Evolutionary conservation across 805 yeast species (phyloP).

Genomic region (Candida insectalens): DNA sequence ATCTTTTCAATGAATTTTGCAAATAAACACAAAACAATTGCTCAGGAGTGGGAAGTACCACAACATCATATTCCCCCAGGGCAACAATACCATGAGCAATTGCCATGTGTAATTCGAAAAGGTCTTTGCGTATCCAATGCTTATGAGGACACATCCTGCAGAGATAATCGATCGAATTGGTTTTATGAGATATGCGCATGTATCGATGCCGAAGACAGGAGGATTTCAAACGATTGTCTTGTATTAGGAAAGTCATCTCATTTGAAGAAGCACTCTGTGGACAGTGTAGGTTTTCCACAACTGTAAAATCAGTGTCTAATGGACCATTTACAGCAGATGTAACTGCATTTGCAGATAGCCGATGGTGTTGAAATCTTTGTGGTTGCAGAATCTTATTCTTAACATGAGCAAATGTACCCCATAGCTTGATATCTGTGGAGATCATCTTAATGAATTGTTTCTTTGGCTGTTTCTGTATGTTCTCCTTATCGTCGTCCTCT

Average conservation of each 20-base stretch:
- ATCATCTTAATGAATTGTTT: not conserved
- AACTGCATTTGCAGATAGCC: slow-evolving; percentile 2
- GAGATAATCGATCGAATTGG: slow-evolving; percentile 3
- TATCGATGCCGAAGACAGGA: slow-evolving; percentile 9
- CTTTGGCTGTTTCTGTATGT: not conserved
- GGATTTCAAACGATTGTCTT: slow-evolving; percentile 2
- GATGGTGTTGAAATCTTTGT: slow-evolving; percentile 12
- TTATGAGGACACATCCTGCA: slow-evolving; percentile 16
- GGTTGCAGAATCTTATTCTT: slow-evolving; percentile 7
- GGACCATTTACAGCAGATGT: too few relatives aligned
- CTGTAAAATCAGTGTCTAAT: not conserved
- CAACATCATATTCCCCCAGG: slow-evolving; percentile 2
- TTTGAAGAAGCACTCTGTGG: slow-evolving; percentile 11
- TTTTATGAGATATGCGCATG: slow-evolving; percentile 2
- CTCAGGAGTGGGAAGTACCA: slow-evolving; percentile 12
- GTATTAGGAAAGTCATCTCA: slow-evolving; percentile 4
- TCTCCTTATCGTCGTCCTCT: not conserved
- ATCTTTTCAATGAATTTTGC: slow-evolving; percentile 9
- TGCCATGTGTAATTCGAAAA: slow-evolving; percentile 12
- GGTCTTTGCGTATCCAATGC: slow-evolving; percentile 10
- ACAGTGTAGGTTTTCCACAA: slow-evolving; percentile 6
- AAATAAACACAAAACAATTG: slow-evolving; percentile 5
- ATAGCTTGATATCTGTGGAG: not conserved
- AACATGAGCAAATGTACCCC: not conserved
- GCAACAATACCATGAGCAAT: slow-evolving; percentile 17